Base-by-base conservation (phyloP, 345 rosid genomes). In the Camelina laxa region DNA sequence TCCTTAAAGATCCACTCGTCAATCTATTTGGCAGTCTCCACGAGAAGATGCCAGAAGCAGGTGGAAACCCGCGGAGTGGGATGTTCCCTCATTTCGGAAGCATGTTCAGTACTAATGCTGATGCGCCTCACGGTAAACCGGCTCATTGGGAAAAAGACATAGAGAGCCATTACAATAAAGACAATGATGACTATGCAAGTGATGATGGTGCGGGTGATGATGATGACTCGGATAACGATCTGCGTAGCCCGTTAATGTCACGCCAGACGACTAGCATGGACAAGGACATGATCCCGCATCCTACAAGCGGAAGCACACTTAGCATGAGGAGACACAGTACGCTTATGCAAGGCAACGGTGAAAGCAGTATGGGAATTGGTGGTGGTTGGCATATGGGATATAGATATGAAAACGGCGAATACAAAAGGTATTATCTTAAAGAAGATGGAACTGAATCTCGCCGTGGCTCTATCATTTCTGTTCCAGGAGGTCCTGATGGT, bases 371-470 rank as follows among this genome's bases (percentile, higher is more conserved):
- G 58, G 98, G 96, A n/a, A 91, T 94, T 61, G 97, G 98, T 54
- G 91, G 96, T 21, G 97, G 98, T 38, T 95, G 99, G 99, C 97
- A 92, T 79, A 80, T 95, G 88, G 98, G 97, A 5, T 95, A 92
- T 82, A 88, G 91, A 83, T 90, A 91, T 87, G 86, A 74, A 69
- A 93, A 90, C 67, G 93, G 91, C 0, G 87, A 84, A 56, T 91
- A 88, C 81, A 87, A 90, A 79, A 89, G 97, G 78, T 80, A 91
- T 65, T 95, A 87, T 80, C 80, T 95, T 86, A 95, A 87, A 56
- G 80, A 91, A 75, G 98, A 91, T 47, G 97, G 85, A 27, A 82
- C 67, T 51, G 93, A 86, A 68, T 89, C 97, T 31, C 87, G 85
- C 22, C 91, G 84, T 6, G 99, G 97, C 13, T 95, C 99, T 20